Base-by-base conservation (phyloP, 768 basidiomycete genomes). In the Mycena chlorophos region DNA sequence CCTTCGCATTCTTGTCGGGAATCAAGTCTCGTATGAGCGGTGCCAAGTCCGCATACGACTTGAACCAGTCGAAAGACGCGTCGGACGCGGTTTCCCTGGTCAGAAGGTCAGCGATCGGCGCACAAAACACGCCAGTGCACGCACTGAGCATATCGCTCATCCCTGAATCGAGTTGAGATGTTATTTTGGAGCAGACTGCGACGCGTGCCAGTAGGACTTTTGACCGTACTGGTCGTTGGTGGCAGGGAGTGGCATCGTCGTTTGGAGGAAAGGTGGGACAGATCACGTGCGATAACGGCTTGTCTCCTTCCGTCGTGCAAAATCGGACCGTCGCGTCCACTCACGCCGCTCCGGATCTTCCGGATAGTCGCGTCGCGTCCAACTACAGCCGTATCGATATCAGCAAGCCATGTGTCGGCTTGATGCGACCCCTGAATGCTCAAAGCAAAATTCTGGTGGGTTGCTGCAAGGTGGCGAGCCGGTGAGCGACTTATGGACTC, bases 51-150 rank as follows among this genome's bases (percentile, higher is more conserved):
- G 69, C 68, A 63, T 92, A 94, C 8, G 85, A 83, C 68, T 91
- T 92, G 75, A 92, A 92, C 91, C 91, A 94, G 71, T 94, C 91
- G 58, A 89, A 92, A 5, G 80, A 74, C 3, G 72, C 72, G n/a
- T 82, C 81, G 17, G 78, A 31, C 17, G 49, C 73, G 4, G 75
- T 65, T 68, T 88, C 85, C 63, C 88, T 89, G 62, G 49, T 30
- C 46, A 55, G 56, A 17, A 37, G 29, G 56, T 39, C 12, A n/a
- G 29, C 49, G 42, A 25, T 49, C 29, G 19, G 38, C 14, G 31
- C 28, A 48, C 13, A 16, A 10, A 34, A 54, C 27, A 22, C 5
- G 20, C 48, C 54, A 20, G 17, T 25, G 31, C 28, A 72, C 78
- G 70, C 62, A 89, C 88, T 79, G 73, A n/a, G 75, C 68, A 63